Conservation (phyloP, 257 asterid genomes). For the Solanum pinnatisectum region DNA sequence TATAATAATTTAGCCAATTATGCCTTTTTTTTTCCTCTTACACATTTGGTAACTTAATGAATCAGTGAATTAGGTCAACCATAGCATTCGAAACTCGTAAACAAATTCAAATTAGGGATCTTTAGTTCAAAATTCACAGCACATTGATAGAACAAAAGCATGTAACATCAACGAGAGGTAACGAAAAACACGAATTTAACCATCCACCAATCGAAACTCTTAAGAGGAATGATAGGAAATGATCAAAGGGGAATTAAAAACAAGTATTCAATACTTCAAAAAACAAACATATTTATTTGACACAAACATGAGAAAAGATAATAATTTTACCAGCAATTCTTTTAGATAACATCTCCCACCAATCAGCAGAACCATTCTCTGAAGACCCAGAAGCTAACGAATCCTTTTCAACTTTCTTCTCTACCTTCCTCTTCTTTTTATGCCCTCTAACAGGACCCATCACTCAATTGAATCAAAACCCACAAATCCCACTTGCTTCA, state of each 20-base stretch:
- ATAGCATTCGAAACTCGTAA: background rate
- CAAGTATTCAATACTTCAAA: background rate
- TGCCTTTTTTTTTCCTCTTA: background rate
- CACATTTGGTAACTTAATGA: background rate
- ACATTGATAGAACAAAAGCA: background rate
- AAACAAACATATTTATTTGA: background rate
- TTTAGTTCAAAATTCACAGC: background rate
- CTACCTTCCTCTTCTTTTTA: constrained; percentile 57
- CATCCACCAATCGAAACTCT: background rate
- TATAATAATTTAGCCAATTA: background rate
- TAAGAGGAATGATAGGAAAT: background rate
- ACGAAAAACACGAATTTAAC: background rate
- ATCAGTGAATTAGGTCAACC: background rate
- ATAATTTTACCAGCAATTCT: constrained; percentile 39
- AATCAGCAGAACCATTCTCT: constrained; percentile 51
- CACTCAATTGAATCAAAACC: constrained; percentile 10
- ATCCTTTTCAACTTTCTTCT: constrained; percentile 42
- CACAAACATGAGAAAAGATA: constrained; percentile 3
- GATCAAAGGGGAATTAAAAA: background rate
- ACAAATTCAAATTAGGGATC: background rate
- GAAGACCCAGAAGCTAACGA: constrained; percentile 43
- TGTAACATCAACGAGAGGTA: background rate
- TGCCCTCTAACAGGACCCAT: constrained; percentile 68
- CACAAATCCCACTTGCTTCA: constrained; percentile 2
- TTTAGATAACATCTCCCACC: constrained; percentile 55